phyloP scores from a whole-genome alignment of 352 stramenopile species.

The Phytophthora capsici region DNA sequence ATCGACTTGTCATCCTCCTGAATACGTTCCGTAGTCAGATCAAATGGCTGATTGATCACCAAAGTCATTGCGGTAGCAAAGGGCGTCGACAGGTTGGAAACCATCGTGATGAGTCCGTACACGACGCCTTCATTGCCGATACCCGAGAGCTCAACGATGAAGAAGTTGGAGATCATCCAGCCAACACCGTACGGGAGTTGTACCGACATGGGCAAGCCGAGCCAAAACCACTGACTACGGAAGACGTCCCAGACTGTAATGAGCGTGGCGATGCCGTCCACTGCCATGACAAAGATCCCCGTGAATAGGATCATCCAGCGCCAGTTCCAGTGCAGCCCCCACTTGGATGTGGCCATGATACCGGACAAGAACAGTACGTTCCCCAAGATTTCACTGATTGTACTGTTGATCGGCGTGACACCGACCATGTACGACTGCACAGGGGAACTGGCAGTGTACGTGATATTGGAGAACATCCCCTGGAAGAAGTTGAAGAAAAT shows the following conservation, averaged over 20 bases:
- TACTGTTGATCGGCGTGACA: slow-evolving; percentile 42
- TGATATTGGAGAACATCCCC: slow-evolving; percentile 40
- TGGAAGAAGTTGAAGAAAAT: slow-evolving; percentile 49
- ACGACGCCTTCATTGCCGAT: slow-evolving; percentile 49
- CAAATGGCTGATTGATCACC: slow-evolving; percentile 40
- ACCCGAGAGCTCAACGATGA: slow-evolving; percentile 48
- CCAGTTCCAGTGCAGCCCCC: slow-evolving; percentile 50
- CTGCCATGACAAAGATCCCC: slow-evolving; percentile 21
- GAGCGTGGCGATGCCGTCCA: slow-evolving; percentile 34
- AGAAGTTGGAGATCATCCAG: slow-evolving; percentile 39
- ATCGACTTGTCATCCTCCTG: slow-evolving; percentile 37
- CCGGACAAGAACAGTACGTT: slow-evolving; percentile 31
- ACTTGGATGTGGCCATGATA: slow-evolving; percentile 36
- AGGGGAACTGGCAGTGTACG: slow-evolving; percentile 33
- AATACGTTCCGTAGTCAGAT: slow-evolving; percentile 44
- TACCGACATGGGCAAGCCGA: slow-evolving; percentile 33
- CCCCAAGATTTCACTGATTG: slow-evolving; percentile 32
- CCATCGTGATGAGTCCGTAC: slow-evolving; percentile 45
- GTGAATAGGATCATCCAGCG: slow-evolving; percentile 40
- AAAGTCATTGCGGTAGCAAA: slow-evolving; percentile 45
- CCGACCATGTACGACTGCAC: slow-evolving; percentile 41
- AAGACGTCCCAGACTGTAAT: slow-evolving; percentile 46
- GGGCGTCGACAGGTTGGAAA: slow-evolving; percentile 37
- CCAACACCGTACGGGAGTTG: slow-evolving; percentile 36
- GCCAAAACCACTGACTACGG: slow-evolving; percentile 46